Conservation (phyloP, 129 eudicot genomes). For the Chrysanthemum lavandulifolium region DNA sequence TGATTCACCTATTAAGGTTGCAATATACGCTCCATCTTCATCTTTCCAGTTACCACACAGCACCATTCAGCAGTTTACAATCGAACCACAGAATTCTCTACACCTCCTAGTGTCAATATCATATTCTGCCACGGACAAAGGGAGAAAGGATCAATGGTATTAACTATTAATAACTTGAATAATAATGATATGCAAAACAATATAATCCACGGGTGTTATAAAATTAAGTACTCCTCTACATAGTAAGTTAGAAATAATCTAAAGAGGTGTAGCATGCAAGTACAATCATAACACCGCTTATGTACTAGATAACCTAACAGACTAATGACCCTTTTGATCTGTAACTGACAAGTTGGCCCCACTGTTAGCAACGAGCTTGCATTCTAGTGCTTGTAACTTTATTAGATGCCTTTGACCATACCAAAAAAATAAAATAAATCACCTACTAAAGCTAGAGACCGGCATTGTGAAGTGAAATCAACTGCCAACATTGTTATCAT, state of each 20-base stretch:
- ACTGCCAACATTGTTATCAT: too few species aligned
- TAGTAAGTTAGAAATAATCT: not conserved
- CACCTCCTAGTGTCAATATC: not conserved
- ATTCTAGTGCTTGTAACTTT: too few species aligned
- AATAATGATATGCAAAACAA: conserved; percentile 11
- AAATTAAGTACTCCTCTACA: not conserved
- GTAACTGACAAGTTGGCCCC: too few species aligned
- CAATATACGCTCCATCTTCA: conserved; percentile 21
- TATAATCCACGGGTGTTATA: not conserved
- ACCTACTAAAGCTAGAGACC: too few species aligned
- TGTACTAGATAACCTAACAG: not conserved
- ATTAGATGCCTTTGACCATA: too few species aligned
- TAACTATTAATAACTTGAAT: conserved; percentile 1
- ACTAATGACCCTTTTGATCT: too few species aligned
- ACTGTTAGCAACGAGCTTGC: too few species aligned
- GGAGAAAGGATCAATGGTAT: not conserved
- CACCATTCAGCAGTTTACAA: conserved; percentile 9
- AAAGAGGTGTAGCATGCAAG: conserved; percentile 8
- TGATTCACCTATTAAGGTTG: conserved; percentile 20
- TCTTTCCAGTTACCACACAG: conserved; percentile 7
- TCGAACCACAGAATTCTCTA: not conserved
- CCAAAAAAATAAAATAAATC: too few species aligned
- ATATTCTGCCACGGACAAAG: not conserved
- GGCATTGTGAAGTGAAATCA: too few species aligned
- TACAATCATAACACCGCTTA: not conserved